Base-by-base conservation (phyloP, 345 rosid species). In the Garcia nutans region DNA sequence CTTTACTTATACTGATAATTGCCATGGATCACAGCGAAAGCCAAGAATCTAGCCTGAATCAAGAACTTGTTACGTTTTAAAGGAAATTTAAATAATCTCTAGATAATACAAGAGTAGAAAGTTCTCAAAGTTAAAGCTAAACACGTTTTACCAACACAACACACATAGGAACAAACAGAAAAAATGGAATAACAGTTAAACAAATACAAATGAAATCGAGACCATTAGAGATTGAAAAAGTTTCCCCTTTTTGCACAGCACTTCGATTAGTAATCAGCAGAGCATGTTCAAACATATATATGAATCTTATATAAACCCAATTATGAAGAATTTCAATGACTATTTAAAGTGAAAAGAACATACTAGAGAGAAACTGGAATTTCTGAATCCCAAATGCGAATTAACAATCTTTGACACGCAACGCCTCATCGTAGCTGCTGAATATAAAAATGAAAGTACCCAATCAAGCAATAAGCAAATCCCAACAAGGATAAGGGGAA, bases 331-430 rank as follows among this genome's bases (percentile, higher is more conserved):
- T 64, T 64, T 41, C 16, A 42, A 66, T 23, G 12, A 67, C 16
- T 45, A 67, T 37, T 52, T 52, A 12, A 12, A 5, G 56, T 0
- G 16, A 10, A 13, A 1, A 23, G 44, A 2, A 50, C 62, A 15
- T 55, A 71, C 76, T 20, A 62, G 49, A 20, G 76, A 41, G 33
- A 8, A 44, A 20, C 13, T 55, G 72, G 50, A 65, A 65, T 56
- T 77, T 55, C 23, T 63, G 59, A 77, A 64, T 20, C 76, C 72
- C 47, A 77, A 45, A 65, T 71, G 80, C 80, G 76, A 71, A 68
- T 77, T 77, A 17, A 26, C 33, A 56, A 71, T 4, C 56, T 45
- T 77, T 10, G 76, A 56, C 26, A 65, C 37, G 23, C 52, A 63
- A 12, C 76, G 75, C 80, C 37, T 77, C 74, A 70, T 75, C 78